Evolutionary conservation across 441 rosid species (phyloP), one percentile per base, ranked within the genome.

Genomic region (Viola pubescens): DNA sequence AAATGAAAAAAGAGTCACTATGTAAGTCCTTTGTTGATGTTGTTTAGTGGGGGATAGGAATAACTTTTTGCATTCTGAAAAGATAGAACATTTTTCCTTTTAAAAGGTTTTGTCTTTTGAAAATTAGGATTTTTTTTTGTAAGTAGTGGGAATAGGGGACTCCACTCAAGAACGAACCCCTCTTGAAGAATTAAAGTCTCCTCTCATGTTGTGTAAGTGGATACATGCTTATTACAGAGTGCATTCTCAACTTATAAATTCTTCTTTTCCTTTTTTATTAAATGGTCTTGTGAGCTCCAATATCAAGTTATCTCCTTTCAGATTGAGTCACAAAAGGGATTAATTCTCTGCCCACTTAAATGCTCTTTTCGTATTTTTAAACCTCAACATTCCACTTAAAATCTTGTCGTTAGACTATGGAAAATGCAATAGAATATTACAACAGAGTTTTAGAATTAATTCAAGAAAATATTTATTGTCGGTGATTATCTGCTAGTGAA

Each of bases 11-110:
- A 51, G 54, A 59, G 68, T 60, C 67, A 62, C 60, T 59, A 56
- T 66, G 47, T 76, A 75, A 79, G 80, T 74, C 64, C 57, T 70
- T 10, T 68, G 79, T 64, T 68, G 78, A 67, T 77, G 86, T 71
- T 76, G 45, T 74, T 70, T 68, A 65, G 85, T 74, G 77, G 82
- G 80, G 77, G 58, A 69, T 63, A 57, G 73, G 81, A 70, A 80
- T 76, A 73, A 73, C 70, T 74, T 77, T 79, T 68, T 19, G 66
- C 67, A 58, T 65, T 50, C 64, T 61, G 60, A 76, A 82, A 81
- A 75, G 77, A 76, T 60, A 44, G 73, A 44, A 48, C 70, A 59
- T 67, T 72, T 66, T 64, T 47, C 64, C 73, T 68, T 63, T 51
- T 50, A 59, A 66, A 71, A 63, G 66, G 65, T 47, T 41, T 47